Base-by-base conservation (phyloP, 768 basidiomycete species). In the Amanita pseudoporphyria region DNA sequence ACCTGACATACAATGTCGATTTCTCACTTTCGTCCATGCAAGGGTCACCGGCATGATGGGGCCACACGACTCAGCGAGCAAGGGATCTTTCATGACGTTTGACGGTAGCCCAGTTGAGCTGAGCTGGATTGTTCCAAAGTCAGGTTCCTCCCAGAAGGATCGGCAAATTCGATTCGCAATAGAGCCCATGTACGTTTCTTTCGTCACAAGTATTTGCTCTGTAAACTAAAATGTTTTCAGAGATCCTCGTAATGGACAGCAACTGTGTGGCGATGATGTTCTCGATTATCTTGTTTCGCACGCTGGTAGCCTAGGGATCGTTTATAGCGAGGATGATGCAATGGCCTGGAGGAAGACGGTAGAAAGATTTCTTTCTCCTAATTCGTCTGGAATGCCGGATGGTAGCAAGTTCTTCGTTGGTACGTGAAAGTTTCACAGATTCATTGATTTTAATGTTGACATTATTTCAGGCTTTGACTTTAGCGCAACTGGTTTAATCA, bases 91-190 rank as follows among this genome's bases (percentile, higher is more conserved):
- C 48, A 64, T 66, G 63, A 66, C 64, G 38, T 57, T 58, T 45
- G 64, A 66, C 39, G 63, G 63, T 14, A 60, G 63, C 49, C 64
- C 64, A 3, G 61, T 62, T 10, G 64, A 66, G 53, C 47, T 66
- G 19, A 66, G 64, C 41, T 66, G 64, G 64, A 58, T 64, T 1
- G 57, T 63, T 35, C 64, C 64, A 24, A 60, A 55, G 43, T 38
- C 57, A 32, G 37, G 46, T 28, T 52, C 53, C 13, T 53, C 55
- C 9, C 30, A 51, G 39, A 51, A 10, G 3, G 36, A 47, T 47
- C 58, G 64, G 28, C 62, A 66, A 53, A 54, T 66, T 22, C 56
- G 64, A 22, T 66, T 66, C 45, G 63, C 63, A 9, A 62, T 66
- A 31, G 64, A 66, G 45, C 64, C 64, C n/a, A 63, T 62, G 64